These are phyloP conservation scores for Hygrophorus pudorinus DNA, from an alignment of 768 basidiomycete species.

Conservation along the genomic window DNA sequence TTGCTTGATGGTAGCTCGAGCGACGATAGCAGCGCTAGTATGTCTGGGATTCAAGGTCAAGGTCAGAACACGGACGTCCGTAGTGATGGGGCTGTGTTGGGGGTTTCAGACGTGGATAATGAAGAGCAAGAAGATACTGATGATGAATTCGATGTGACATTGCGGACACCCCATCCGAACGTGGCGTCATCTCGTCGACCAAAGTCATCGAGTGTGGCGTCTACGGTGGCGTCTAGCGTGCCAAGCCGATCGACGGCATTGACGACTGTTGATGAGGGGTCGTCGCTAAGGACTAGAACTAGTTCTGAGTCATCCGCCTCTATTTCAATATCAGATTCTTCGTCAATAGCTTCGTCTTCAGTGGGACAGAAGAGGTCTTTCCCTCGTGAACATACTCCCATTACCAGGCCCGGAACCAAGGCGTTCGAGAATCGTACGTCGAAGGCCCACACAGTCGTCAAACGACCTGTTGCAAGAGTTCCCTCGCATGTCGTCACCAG, in stretches of 20 bases:
- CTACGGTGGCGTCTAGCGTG: slow-evolving; percentile 6
- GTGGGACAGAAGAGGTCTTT: slow-evolving; percentile 33
- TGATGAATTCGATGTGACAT: slow-evolving; percentile 55
- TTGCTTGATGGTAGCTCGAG: slow-evolving; percentile 22
- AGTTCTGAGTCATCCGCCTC: slow-evolving; percentile 35
- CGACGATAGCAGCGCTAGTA: slow-evolving; percentile 13
- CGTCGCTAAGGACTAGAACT: slow-evolving; percentile 26
- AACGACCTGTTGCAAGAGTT: not conserved
- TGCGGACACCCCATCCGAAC: slow-evolving; percentile 47
- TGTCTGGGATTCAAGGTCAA: slow-evolving; percentile 10
- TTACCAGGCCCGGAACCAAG: not conserved
- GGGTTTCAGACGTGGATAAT: slow-evolving; percentile 15
- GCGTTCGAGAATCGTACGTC: not conserved
- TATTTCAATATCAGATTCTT: slow-evolving; percentile 14
- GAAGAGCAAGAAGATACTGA: slow-evolving; percentile 35
- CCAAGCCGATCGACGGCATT: slow-evolving; percentile 20
- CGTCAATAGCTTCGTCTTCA: slow-evolving; percentile 21
- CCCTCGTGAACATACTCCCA: slow-evolving; percentile 9
- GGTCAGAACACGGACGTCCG: not conserved
- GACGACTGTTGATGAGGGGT: slow-evolving; percentile 28
- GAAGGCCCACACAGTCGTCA: not conserved
- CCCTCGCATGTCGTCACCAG: not conserved
- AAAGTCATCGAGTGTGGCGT: slow-evolving; percentile 9
- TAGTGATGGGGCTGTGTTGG: not conserved
- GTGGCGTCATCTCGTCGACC: slow-evolving; percentile 15